phyloP scores from a whole-genome alignment of 768 basidiomycete genomes.

The Lactarius psammicola region DNA sequence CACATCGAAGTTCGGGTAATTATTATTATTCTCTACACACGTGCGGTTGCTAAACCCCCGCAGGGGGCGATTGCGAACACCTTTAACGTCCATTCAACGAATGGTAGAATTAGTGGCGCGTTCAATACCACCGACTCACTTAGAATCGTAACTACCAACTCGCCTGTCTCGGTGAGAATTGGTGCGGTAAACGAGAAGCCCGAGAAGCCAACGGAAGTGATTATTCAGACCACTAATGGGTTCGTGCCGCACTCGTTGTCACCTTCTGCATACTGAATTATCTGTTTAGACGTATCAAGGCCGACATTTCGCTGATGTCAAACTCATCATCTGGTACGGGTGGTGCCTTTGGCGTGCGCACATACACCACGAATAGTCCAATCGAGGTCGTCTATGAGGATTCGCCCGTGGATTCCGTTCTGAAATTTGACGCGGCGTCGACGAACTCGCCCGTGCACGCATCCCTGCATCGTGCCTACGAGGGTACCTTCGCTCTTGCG shows the following conservation, averaged over 20 bases:
- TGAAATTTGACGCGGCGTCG: constrained; percentile 36
- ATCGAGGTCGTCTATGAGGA: constrained; percentile 35
- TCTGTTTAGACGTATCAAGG: constrained; percentile 36
- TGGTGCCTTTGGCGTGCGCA: constrained; percentile 37
- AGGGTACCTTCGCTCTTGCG: constrained; percentile 41
- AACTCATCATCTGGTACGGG: constrained; percentile 29
- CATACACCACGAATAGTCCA: constrained; percentile 35
- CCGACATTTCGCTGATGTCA: constrained; percentile 38
- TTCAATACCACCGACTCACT: constrained; percentile 37
- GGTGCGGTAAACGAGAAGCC: constrained; percentile 31
- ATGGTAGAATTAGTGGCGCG: constrained; percentile 40
- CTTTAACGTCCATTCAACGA: constrained; percentile 34
- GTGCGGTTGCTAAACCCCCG: not conserved
- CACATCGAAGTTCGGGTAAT: constrained; percentile 35
- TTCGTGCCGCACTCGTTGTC: constrained; percentile 29
- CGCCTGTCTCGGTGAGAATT: constrained; percentile 33
- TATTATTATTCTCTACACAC: too few relatives aligned
- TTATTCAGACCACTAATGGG: constrained; percentile 45
- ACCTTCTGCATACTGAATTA: not conserved
- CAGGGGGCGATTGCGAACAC: constrained; percentile 37
- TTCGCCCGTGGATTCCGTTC: constrained; percentile 39
- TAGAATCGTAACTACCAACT: constrained; percentile 39
- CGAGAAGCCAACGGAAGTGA: constrained; percentile 34
- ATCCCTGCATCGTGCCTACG: constrained; percentile 40
- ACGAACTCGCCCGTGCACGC: constrained; percentile 33